Evolutionary conservation across 495 filamentous ascomycete genomes (phyloP).

Genomic region (Opeltia flavorubescens): DNA sequence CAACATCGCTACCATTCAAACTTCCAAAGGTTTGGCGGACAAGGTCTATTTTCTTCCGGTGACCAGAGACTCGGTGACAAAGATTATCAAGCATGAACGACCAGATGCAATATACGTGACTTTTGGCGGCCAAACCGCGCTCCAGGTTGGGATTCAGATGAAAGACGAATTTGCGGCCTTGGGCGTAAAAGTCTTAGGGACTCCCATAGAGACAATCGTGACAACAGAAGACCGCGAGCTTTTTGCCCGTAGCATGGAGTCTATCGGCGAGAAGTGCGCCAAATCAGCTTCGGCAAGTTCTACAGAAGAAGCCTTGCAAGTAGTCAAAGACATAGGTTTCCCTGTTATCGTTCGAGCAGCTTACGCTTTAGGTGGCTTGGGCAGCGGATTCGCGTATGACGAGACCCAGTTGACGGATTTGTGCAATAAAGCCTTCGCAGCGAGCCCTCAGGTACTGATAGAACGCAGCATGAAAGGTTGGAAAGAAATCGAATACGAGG

Average conservation of each 20-base stretch:
- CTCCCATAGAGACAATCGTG: conserved; percentile 94
- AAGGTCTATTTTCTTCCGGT: conserved; percentile 98
- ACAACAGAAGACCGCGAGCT: conserved; percentile 95
- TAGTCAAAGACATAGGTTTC: conserved; percentile 80
- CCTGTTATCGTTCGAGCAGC: conserved; percentile 95
- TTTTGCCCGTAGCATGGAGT: conserved; percentile 96
- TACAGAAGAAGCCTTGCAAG: conserved; percentile 69
- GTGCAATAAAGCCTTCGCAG: conserved; percentile 90
- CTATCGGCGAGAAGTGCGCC: conserved; percentile 93
- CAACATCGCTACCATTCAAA: conserved; percentile 98
- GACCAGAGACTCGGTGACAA: conserved; percentile 88
- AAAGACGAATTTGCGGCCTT: conserved; percentile 88
- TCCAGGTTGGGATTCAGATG: conserved; percentile 89
- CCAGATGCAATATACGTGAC: conserved; percentile 96
- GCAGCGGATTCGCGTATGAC: conserved; percentile 89
- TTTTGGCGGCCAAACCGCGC: conserved; percentile 91
- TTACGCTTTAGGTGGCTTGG: conserved; percentile 88
- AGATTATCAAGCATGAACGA: conserved; percentile 87
- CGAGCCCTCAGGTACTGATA: conserved; percentile 88
- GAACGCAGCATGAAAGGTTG: conserved; percentile 99
- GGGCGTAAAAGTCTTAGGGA: conserved; percentile 87
- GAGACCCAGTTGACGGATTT: conserved; percentile 74
- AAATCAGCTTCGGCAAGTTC: conserved; percentile 86
- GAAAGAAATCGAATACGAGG: conserved; percentile 99
- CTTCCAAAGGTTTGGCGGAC: conserved; percentile 85